Percentiles rank a stretch among this genome's conserved stretches.
Conservation (phyloP, 176 grass and related monocot genomes). For the Avena eriantha region DNA sequence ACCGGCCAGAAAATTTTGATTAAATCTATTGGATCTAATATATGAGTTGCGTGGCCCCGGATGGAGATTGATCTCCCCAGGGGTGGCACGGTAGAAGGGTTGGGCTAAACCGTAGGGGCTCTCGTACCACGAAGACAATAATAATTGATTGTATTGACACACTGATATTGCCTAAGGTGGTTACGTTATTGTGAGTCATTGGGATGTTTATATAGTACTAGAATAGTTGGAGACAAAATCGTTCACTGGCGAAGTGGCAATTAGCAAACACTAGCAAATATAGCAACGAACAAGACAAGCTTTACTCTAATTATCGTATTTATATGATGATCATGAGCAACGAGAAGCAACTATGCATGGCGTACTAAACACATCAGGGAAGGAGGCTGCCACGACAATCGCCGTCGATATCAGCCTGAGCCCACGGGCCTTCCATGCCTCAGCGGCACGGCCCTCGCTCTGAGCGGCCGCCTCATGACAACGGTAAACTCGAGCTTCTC, state of each 20-base stretch:
- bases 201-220: too few species aligned
- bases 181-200: too few species aligned
- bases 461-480: conserved; percentile 66
- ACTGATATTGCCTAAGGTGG: too few species aligned
- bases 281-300: neutral
- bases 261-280: neutral
- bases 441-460: conserved; percentile 46
- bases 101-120: too few species aligned
- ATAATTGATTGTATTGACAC: too few species aligned
- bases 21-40: too few species aligned
- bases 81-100: too few species aligned
- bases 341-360: neutral
- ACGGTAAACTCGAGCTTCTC: conserved; percentile 68
- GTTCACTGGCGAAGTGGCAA: neutral
- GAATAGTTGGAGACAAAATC: too few species aligned
- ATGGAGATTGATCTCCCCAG: too few species aligned
- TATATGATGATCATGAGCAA: neutral
- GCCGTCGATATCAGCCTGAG: neutral
- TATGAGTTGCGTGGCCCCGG: too few species aligned
- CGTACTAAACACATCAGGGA: conserved; percentile 3
- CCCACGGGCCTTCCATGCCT: neutral
- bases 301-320: conserved; percentile 19
- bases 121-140: too few species aligned
- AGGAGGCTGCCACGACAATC: neutral
- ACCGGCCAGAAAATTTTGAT: too few species aligned